phyloP scores from a whole-genome alignment of 2,329 filamentous ascomycete genomes.

The Colletotrichum costaricense region DNA sequence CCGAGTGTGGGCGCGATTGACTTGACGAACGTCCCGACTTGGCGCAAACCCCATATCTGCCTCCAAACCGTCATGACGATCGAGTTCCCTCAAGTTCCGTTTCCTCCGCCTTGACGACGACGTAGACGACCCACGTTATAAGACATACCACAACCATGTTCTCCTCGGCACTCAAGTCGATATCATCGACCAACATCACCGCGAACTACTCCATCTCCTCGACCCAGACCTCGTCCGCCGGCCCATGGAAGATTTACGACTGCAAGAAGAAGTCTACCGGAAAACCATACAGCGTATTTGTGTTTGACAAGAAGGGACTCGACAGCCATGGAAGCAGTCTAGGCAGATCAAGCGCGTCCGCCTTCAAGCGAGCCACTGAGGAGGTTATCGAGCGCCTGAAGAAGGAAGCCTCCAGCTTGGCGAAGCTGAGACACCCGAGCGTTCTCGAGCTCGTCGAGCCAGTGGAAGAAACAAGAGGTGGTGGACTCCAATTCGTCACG shows the following conservation, averaged over 20 bases:
- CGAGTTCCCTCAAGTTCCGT: slow-evolving; percentile 25
- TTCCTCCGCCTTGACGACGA: slow-evolving; percentile 35
- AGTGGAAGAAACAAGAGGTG: slow-evolving; percentile 91
- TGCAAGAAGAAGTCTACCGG: slow-evolving; percentile 96
- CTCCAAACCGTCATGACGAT: slow-evolving; percentile 37
- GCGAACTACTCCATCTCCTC: slow-evolving; percentile 89
- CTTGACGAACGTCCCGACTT: slow-evolving; percentile 13
- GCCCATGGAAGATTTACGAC: slow-evolving; percentile 98
- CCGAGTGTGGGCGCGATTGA: slow-evolving; percentile 7
- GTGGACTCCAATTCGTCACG: slow-evolving; percentile 95
- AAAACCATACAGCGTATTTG: slow-evolving; percentile 89
- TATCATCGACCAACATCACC: slow-evolving; percentile 89
- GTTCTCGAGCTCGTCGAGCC: slow-evolving; percentile 94
- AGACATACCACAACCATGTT: slow-evolving; percentile 74
- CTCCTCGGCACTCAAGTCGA: slow-evolving; percentile 91
- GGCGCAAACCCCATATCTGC: slow-evolving; percentile 27
- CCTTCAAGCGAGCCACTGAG: slow-evolving; percentile 84
- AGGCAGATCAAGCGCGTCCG: slow-evolving; percentile 71
- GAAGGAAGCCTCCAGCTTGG: slow-evolving; percentile 90
- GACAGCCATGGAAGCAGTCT: slow-evolving; percentile 75
- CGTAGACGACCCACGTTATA: slow-evolving; percentile 22
- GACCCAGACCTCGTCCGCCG: slow-evolving; percentile 81
- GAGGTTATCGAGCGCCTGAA: slow-evolving; percentile 92
- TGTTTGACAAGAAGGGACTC: slow-evolving; percentile 90
- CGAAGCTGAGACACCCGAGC: slow-evolving; percentile 89